Base-by-base conservation (phyloP, 345 rosid genomes). In the Populus deltoides region DNA sequence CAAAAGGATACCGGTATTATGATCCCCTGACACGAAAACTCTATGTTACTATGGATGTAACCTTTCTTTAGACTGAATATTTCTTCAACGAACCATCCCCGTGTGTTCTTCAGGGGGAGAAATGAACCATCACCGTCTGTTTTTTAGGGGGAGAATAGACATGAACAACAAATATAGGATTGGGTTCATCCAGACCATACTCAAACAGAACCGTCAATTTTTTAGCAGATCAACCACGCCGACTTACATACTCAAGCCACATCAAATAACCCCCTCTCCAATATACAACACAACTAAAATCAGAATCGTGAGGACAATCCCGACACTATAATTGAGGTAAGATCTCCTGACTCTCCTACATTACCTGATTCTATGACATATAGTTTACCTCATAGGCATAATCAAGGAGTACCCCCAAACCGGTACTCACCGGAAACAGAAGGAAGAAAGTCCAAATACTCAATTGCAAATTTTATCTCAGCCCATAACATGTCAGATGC, bases 311-410 rank as follows among this genome's bases (percentile, higher is more conserved):
- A 18, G 59, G 7, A 53, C 59, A 18, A 1, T 18, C 25, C 0
- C 0, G 0, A 7, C 11, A 20, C 4, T 7, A 55, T 2, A 7
- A 20, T 0, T 55, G 4, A 55, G 1, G 11, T 20, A 20, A 7
- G 25, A 20, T 20, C 61, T 55, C 24, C 4, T 7, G 11, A 55
- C 24, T 20, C 25, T 7, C 10, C 11, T 55, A 51, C n/a, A 18
- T 51, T 6, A 51, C 7, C 0, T 0, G 2, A 51, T 17, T 17
- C 2, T 51, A 51, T 51, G 0, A 51, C 7, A 51, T 17, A 51
- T 1, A 51, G 0, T 18, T 51, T 51, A 51, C 57, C 57, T 51
- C 9, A 18, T 0, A 18, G 2, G 57, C 8, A 51, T 51, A 18
- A 51, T 51, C 9, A 0, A 0, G 8, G n/a, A 2, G 2, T 18